These are phyloP conservation scores for Cyberlindnera xishuangbannaensis DNA, from an alignment of 805 yeast species.

Conservation along the genomic window DNA sequence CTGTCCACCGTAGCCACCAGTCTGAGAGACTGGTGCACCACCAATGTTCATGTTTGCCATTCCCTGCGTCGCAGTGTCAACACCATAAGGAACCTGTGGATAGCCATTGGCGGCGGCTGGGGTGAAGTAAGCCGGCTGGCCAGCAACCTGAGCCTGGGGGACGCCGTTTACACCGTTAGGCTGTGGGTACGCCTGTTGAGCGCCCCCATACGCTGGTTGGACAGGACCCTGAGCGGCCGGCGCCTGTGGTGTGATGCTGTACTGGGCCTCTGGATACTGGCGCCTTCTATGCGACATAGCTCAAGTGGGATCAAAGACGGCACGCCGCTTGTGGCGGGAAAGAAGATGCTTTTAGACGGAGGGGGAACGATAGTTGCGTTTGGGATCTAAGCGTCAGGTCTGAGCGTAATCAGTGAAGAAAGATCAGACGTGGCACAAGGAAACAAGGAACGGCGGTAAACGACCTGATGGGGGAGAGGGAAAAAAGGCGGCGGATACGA, in stretches of 20 bases:
- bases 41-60: constrained; percentile 15
- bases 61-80: constrained; percentile 17
- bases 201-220: constrained; percentile 7
- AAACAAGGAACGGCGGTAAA: too few relatives aligned
- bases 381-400: too few relatives aligned
- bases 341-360: too few relatives aligned
- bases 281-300: constrained; percentile 27
- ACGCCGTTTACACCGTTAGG: constrained; percentile 16
- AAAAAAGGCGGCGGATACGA: too few relatives aligned
- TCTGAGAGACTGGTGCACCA: constrained; percentile 10
- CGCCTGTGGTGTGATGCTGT: constrained; percentile 13
- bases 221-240: constrained; percentile 4
- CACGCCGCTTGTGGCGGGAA: too few relatives aligned
- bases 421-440: too few relatives aligned
- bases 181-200: constrained; percentile 8
- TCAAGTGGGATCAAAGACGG: constrained; percentile 1
- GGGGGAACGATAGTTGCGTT: too few relatives aligned
- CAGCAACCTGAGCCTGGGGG: constrained; percentile 16
- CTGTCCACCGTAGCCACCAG: constrained; percentile 1
- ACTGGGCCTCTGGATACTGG: constrained; percentile 29
- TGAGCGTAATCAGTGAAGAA: too few relatives aligned
- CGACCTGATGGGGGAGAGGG: too few relatives aligned
- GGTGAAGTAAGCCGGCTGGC: constrained; percentile 15
- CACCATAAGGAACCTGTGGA: constrained; percentile 26
- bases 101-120: constrained; percentile 11